Conservation (phyloP, 306 rosid genomes). For the Medicago ruthenica region DNA sequence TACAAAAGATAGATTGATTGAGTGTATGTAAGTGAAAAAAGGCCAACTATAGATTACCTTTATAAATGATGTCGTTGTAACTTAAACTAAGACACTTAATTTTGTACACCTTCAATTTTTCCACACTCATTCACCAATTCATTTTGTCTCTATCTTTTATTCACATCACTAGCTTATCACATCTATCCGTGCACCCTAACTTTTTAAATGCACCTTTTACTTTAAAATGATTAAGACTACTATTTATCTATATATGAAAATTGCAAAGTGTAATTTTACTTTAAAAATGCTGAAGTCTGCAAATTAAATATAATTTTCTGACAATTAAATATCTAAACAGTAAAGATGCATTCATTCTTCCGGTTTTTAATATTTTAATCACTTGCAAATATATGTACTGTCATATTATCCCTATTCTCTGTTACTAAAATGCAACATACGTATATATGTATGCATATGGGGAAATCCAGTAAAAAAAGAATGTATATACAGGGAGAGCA, state of each 20-base stretch:
- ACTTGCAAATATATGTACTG: neutral
- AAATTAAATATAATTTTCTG: neutral
- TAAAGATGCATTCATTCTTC: neutral
- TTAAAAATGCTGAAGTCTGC: neutral
- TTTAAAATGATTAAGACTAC: neutral
- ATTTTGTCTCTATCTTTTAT: too few species aligned
- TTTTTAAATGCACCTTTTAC: constrained; percentile 10
- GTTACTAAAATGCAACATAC: constrained; percentile 12
- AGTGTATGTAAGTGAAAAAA: neutral
- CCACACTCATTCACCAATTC: too few species aligned
- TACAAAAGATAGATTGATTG: neutral
- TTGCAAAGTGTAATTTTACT: neutral
- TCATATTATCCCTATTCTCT: neutral
- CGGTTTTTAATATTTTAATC: neutral
- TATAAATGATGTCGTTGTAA: neutral
- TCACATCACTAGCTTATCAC: too few species aligned
- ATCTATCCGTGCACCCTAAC: too few species aligned
- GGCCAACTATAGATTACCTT: neutral
- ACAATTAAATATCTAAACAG: neutral
- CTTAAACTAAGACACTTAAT: neutral
- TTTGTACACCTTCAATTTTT: too few species aligned
- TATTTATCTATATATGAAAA: neutral
- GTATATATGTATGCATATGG: neutral
- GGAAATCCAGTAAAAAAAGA: too few species aligned
- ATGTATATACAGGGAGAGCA: neutral